A percentile compares a stretch with the other conserved stretches of the same genome.
Evolutionary conservation across 805 yeast species (phyloP).

Genomic region (Alloascoidea hylecoeti): DNA sequence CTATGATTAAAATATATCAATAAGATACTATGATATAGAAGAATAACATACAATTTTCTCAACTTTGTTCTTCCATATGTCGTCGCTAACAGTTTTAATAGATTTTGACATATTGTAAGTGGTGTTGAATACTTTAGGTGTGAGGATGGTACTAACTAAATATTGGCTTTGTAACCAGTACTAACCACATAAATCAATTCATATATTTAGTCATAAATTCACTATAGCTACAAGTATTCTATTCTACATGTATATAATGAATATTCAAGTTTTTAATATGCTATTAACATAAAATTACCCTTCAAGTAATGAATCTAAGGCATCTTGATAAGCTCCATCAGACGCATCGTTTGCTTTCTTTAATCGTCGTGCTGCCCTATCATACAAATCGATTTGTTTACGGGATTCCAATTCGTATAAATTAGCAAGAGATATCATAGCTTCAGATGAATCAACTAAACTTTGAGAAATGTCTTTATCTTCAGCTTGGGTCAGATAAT

Average conservation of each 20-base stretch:
- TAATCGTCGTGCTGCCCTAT: conserved; percentile 53
- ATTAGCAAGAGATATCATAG: conserved; percentile 68
- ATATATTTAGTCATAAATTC: no score
- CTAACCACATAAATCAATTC: no score
- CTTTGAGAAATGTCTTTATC: conserved; percentile 64
- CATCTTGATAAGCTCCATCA: conserved; percentile 1
- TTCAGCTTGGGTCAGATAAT: conserved; percentile 42
- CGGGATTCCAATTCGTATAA: conserved; percentile 46
- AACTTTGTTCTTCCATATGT: not conserved
- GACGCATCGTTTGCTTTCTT: not conserved
- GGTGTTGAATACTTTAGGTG: no score
- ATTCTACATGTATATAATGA: no score
- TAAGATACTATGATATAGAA: not conserved
- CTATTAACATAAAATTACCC: no score
- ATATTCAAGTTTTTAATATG: no score
- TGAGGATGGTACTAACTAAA: no score
- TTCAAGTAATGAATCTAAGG: not conserved
- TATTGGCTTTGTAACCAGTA: no score
- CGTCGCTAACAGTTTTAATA: conserved; percentile 9
- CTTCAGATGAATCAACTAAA: conserved; percentile 81
- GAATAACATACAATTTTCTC: not conserved
- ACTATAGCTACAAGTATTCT: no score
- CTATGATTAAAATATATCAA: no score
- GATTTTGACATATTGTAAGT: conserved; percentile 20
- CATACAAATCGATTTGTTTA: conserved; percentile 55